Conservation (phyloP, 75 land plant species). For the Cupressus sempervirens region DNA sequence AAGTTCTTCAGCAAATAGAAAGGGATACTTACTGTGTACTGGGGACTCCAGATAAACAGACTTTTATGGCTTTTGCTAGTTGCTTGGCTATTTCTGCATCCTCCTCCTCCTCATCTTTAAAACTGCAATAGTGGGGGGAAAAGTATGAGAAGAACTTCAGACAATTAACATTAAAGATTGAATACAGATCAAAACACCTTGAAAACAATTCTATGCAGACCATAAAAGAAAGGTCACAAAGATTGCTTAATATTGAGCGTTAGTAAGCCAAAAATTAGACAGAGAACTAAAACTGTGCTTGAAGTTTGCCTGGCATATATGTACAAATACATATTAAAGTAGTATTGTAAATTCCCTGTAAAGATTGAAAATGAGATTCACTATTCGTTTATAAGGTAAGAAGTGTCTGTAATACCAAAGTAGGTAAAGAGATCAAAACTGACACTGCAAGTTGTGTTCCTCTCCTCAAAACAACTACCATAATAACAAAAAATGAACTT, state of each 20-base stretch:
- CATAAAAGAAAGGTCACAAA: neutral
- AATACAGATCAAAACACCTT: neutral
- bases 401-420: neutral
- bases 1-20: neutral
- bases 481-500: too few relatives aligned
- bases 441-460: neutral
- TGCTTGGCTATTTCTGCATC: neutral
- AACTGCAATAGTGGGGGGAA: neutral
- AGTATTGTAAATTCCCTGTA: neutral
- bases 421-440: neutral
- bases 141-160: neutral
- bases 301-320: neutral
- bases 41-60: neutral
- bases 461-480: too few relatives aligned
- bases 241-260: neutral
- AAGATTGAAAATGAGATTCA: neutral
- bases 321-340: neutral
- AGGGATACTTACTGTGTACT: neutral
- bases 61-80: slow-evolving; percentile 8
- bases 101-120: neutral
- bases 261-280: neutral
- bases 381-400: neutral
- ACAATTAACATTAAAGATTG: neutral
- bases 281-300: neutral
- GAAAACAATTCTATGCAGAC: neutral